Conservation (phyloP, 768 basidiomycete genomes). For the Neoboletus brunneissimus region DNA sequence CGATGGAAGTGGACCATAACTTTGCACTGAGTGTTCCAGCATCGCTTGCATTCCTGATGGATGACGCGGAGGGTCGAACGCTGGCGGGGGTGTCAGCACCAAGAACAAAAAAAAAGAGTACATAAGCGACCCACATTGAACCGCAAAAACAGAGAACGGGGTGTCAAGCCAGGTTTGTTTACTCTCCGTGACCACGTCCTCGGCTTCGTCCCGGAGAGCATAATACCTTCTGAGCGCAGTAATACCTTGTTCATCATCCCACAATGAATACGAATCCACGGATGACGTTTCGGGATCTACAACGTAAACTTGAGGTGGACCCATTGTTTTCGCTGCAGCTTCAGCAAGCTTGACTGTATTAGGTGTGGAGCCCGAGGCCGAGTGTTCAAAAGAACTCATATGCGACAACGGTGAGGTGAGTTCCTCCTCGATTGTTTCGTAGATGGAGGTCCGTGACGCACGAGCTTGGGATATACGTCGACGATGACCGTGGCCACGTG, state of each 20-base stretch:
- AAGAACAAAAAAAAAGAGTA: neutral
- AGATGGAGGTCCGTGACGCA: conserved; percentile 64
- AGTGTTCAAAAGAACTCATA: conserved; percentile 25
- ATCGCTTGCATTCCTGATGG: conserved; percentile 69
- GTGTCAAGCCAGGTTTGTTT: conserved; percentile 66
- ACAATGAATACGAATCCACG: conserved; percentile 43
- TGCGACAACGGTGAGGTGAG: conserved; percentile 34
- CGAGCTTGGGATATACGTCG: conserved; percentile 65
- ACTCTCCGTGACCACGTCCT: conserved; percentile 65
- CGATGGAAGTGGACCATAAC: conserved; percentile 68
- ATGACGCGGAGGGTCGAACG: conserved; percentile 67
- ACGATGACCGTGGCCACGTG: conserved; percentile 65
- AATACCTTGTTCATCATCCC: conserved; percentile 72
- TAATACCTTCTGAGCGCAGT: conserved; percentile 63
- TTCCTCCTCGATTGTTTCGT: conserved; percentile 82
- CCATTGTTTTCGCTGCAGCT: conserved; percentile 23
- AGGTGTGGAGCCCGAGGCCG: conserved; percentile 22
- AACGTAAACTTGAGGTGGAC: conserved; percentile 46
- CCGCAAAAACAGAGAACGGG: conserved; percentile 64
- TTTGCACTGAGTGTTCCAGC: conserved; percentile 68
- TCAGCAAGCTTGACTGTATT: conserved; percentile 25
- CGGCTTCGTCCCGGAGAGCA: conserved; percentile 65
- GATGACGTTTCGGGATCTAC: conserved; percentile 56
- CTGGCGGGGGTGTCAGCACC: conserved; percentile 34
- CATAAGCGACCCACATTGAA: conserved; percentile 58